Evolutionary conservation across 208 protist species (phyloP), one percentile per base, ranked within the genome.

Genomic region (Blechomonas ayalai): DNA sequence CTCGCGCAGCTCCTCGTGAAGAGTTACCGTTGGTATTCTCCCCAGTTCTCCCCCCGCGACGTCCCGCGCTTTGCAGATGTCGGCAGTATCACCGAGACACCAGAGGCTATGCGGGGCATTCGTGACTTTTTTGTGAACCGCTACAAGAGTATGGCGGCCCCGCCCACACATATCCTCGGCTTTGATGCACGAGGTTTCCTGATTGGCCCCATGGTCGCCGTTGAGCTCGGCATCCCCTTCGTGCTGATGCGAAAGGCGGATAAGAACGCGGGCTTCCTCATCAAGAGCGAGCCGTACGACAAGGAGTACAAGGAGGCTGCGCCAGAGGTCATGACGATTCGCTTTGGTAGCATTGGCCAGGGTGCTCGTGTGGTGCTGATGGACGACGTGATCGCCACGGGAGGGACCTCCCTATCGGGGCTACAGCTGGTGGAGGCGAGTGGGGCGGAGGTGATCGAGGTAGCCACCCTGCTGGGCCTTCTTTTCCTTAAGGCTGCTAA

Each of bases 151-250:
- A 62, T 90, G 62, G 36, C 46, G 8, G 53, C 77, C 16, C 57
- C 67, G 6, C 76, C 77, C 0, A 95, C 86, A 3, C 78, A 90
- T 57, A 73, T 95, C 26, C 52, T 89, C 46, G 85, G 86, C 34
- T 93, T 92, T 56, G 90, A 96, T 42, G 85, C 86, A 16, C 75
- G 89, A 34, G 90, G 90, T 1, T 96, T 96, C 35, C 62, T 96
- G 27, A 72, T 96, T 35, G 89, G 85, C 5, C 66, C 90, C 1
- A 80, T 91, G 59, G 69, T 96, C 28, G 83, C 90, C 7, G 69
- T 90, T 4, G 86, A 85, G 52, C 78, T 96, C 1, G 73, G 71
- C 15, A 71, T 95, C 28, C 81, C 82, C 8, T 95, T 92, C 66
- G 83, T 96, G n/a, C 68, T 96, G 9, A 74, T 96, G 59, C 72